phyloP scores from a whole-genome alignment of 1,139 yeast species.

The Kluyveromyces sp. region DNA sequence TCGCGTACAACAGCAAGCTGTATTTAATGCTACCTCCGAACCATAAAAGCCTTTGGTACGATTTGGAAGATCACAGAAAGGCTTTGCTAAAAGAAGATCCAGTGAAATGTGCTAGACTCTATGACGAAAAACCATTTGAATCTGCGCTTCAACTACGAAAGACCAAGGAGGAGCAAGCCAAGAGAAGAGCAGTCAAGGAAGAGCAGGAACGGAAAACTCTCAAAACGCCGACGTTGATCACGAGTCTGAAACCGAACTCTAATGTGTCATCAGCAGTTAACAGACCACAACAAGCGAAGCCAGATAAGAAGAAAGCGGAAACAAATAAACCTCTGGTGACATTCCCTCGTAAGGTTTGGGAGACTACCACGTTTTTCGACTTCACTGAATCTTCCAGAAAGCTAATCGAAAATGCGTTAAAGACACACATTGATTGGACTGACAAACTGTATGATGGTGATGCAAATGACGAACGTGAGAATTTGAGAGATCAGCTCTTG shows the following conservation, averaged over 20 bases:
- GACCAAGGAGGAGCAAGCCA: slow-evolving; percentile 36
- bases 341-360: slow-evolving; percentile 64
- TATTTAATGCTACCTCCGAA: slow-evolving; percentile 82
- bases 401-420: slow-evolving; percentile 49
- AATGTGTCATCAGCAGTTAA: slow-evolving; percentile 2
- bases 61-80: slow-evolving; percentile 54
- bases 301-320: slow-evolving; percentile 2
- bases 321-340: slow-evolving; percentile 1
- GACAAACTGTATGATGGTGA: slow-evolving; percentile 23
- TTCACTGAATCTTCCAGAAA: slow-evolving; percentile 38
- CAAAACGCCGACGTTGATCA: slow-evolving; percentile 31
- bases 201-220: slow-evolving; percentile 33
- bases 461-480: slow-evolving; percentile 13
- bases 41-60: slow-evolving; percentile 73
- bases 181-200: slow-evolving; percentile 38
- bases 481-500: slow-evolving; percentile 22
- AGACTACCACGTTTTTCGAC: slow-evolving; percentile 45
- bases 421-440: slow-evolving; percentile 50
- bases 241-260: slow-evolving; percentile 11
- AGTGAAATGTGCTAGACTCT: slow-evolving; percentile 43
- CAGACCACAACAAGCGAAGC: slow-evolving; percentile 2
- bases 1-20: slow-evolving; percentile 73
- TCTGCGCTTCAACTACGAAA: slow-evolving; percentile 51
- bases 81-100: slow-evolving; percentile 41
- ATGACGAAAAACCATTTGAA: slow-evolving; percentile 66